phyloP scores from a whole-genome alignment of 345 rosid species.

The Acer negundo region DNA sequence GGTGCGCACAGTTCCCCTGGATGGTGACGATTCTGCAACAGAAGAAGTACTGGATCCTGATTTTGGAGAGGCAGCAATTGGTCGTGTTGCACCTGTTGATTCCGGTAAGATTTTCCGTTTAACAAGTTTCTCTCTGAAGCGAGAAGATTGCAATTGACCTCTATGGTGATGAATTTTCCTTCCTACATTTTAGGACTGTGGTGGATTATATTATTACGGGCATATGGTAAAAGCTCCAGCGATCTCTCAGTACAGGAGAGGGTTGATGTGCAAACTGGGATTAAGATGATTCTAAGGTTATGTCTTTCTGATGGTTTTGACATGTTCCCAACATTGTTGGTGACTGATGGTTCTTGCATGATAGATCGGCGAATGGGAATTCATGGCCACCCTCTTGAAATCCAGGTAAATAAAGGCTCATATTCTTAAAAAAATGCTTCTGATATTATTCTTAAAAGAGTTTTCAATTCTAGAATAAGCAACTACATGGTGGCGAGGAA shows the following conservation, averaged over 20 bases:
- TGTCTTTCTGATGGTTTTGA: slow-evolving; percentile 90
- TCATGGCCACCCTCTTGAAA: slow-evolving; percentile 94
- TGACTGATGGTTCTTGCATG: slow-evolving; percentile 96
- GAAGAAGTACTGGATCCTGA: slow-evolving; percentile 89
- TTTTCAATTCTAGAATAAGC: not conserved
- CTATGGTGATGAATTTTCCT: not conserved
- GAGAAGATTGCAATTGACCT: not conserved
- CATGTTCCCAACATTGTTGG: slow-evolving; percentile 88
- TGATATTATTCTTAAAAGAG: not conserved
- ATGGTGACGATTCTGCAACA: slow-evolving; percentile 61
- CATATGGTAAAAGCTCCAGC: slow-evolving; percentile 86
- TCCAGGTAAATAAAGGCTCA: slow-evolving; percentile 50
- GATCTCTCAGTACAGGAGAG: slow-evolving; percentile 88
- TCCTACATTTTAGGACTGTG: slow-evolving; percentile 65
- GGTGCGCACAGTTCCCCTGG: slow-evolving; percentile 74
- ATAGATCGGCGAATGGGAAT: slow-evolving; percentile 96
- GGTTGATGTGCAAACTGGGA: slow-evolving; percentile 89
- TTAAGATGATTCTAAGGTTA: slow-evolving; percentile 78
- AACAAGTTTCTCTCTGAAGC: not conserved
- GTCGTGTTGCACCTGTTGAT: slow-evolving; percentile 93
- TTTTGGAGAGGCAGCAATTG: slow-evolving; percentile 95
- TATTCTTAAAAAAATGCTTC: not conserved
- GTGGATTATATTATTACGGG: slow-evolving; percentile 94
- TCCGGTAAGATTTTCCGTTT: slow-evolving; percentile 50
- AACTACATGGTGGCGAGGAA: not conserved